Base-by-base conservation (phyloP, 805 yeast genomes). In the Cyberlindnera subsufficiens region DNA sequence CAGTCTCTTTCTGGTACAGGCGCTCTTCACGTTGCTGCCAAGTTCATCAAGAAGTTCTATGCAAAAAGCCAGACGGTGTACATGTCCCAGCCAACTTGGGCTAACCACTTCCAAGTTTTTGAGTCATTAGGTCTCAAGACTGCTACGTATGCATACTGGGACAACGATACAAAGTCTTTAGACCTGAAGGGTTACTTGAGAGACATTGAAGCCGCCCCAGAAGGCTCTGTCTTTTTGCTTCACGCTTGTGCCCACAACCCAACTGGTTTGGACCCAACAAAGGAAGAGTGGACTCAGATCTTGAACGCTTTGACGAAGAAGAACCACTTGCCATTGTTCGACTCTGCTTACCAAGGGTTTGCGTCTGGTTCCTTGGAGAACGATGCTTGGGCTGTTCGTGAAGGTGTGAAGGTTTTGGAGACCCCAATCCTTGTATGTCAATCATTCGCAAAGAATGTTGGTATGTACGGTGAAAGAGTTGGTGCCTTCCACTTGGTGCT, bases 171-270 rank as follows among this genome's bases (percentile, higher is more conserved):
- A 43, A 86, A 86, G 65, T 68, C 81, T 4, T 73, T 91, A 53
- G 84, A 86, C 60, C 64, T 90, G 45, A 69, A 75, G 7, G 96
- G 89, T 1, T 79, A 82, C 58, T 53, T 90, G 31, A 51, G 55
- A 11, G 67, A 87, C 35, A 81, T 91, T 50, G 69, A 75, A 37
- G 44, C 61, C 17, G 95, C 96, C 11, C 82, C 83, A 42, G 61
- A 63, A 7, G 95, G 95, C 38, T 87, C 96, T 8, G 69, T 88
- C 36, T 80, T 91, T 54, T 65, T 91, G 44, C 72, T 91, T 46
- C 99, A 91, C 61, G 89, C 98, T 4, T 90, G 97, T 65, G 98
- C 98, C 30, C 99, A 91, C 67, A 91, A 91, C 65, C 98, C 99
- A 46, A 91, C 98, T 18, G 99, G 98, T 34, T 78, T 91, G 54